A percentile compares a stretch with the other conserved stretches of the same genome.
Evolutionary conservation across 306 rosid species (phyloP).

Genomic region (Rosa rugosa): DNA sequence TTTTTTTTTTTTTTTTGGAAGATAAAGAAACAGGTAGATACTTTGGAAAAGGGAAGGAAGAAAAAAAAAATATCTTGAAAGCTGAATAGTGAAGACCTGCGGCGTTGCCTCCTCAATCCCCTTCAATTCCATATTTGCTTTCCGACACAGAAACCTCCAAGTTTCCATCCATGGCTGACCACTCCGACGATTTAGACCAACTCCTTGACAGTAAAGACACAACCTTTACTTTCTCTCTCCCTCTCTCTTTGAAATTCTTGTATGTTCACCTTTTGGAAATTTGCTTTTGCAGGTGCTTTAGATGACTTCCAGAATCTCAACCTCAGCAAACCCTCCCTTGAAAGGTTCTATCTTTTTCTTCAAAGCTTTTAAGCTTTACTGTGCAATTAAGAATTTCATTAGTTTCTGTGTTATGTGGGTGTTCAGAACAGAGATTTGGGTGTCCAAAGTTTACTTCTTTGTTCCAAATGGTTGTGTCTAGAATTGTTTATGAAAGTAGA

Average conservation of each 20-base stretch:
- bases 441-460: not conserved
- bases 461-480: not conserved
- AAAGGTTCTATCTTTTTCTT: slow-evolving; percentile 40
- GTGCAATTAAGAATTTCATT: not conserved
- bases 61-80: not conserved
- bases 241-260: slow-evolving; percentile 3
- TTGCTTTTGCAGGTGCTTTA: slow-evolving; percentile 73
- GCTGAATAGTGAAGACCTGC: not conserved
- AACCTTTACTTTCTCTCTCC: not conserved
- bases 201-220: not conserved
- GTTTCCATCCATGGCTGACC: slow-evolving; percentile 8
- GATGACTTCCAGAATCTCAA: slow-evolving; percentile 84
- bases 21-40: not conserved
- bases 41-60: not conserved
- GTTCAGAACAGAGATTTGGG: not conserved
- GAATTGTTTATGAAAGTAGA: not conserved
- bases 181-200: slow-evolving; percentile 10
- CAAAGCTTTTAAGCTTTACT: not conserved
- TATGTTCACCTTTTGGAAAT: slow-evolving; percentile 15
- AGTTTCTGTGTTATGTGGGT: not conserved
- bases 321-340: slow-evolving; percentile 43
- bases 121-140: not conserved
- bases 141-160: not conserved
- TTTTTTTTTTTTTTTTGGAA: too few species aligned
- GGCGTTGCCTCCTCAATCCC: not conserved